Evolutionary conservation across 1,284 basidiomycete genomes (phyloP), one percentile per base, ranked within the genome.

Genomic region (Cutaneotrichosporon cutaneum): DNA sequence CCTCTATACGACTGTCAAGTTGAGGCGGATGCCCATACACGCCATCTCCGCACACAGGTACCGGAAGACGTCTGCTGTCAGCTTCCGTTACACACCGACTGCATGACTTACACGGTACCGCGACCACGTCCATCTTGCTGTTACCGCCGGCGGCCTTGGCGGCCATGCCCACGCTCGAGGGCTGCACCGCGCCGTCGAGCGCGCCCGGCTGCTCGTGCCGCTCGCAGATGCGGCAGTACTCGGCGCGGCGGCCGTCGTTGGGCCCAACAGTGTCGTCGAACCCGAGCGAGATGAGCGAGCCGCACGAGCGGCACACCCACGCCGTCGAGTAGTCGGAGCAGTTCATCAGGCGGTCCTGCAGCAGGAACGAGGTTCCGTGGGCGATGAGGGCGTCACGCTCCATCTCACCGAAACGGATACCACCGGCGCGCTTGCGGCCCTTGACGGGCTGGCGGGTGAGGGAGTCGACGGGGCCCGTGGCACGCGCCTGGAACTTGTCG

Each of bases 401-500:
- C 96, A 99, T 99, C 82, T 99, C 96, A 72, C 96, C 96, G 80
- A 99, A 99, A 67, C 96, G 94, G 73, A 99, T 99, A 78, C 96
- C 96, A 75, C 96, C 96, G 44, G 91, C 93, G 60, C 94, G 90
- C 86, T 99, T 99, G 67, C 96, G 89, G 61, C 96, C 96, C 86
- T 99, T 98, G 75, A 99, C 92, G 53, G 96, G 96, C 78, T 99
- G 96, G 68, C 94, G 86, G 6, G 96, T 99, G 51, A 98, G 82
- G 27, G 90, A 88, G 81, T 99, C 95, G 42, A 99, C 92, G 11
- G 94, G 94, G 4, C 96, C 96, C 27, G 94, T 98, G 30, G 96
- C 98, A 71, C 96, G 88, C 39, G 98, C 94, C 82, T 99, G 96
- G 85, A 95, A 99, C 82, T 99, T 99, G 84, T 99, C 96, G 72